Percentiles rank a stretch among this genome's conserved stretches.
These are phyloP conservation scores for Xylaria sp. DNA, from an alignment of 2,329 filamentous ascomycete genomes.

Conservation along the genomic window DNA sequence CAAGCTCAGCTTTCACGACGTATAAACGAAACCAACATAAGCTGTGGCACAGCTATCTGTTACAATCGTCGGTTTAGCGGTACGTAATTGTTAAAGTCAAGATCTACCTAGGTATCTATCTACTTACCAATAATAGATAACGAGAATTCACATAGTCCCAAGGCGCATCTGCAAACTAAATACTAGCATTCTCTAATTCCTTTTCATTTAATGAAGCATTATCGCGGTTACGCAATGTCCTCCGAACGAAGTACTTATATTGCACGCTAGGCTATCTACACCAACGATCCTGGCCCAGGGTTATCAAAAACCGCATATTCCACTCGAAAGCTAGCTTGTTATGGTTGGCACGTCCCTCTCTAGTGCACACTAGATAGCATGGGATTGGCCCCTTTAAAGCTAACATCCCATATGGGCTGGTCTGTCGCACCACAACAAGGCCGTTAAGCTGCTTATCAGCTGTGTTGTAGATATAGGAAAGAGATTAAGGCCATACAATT, in stretches of 20 bases:
- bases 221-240: neutral
- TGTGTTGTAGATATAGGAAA: neutral
- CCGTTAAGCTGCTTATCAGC: neutral
- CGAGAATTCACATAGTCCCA: neutral
- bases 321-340: neutral
- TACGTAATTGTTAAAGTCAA: neutral
- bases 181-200: neutral
- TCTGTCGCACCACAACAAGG: neutral
- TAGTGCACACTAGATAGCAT: neutral
- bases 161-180: neutral
- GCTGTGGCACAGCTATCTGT: neutral
- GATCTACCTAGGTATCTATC: neutral
- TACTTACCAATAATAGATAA: neutral
- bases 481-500: neutral
- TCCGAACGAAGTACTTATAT: neutral
- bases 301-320: neutral
- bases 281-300: neutral
- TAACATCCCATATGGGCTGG: conserved; percentile 12
- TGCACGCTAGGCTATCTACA: neutral
- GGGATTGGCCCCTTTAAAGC: neutral
- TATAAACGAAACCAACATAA: neutral
- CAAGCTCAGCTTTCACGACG: neutral
- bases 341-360: neutral
- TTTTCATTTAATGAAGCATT: neutral
- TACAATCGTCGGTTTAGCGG: neutral